These are phyloP conservation scores for Taphrina betulina DNA, from an alignment of 1,139 yeast species.

Conservation along the genomic window DNA sequence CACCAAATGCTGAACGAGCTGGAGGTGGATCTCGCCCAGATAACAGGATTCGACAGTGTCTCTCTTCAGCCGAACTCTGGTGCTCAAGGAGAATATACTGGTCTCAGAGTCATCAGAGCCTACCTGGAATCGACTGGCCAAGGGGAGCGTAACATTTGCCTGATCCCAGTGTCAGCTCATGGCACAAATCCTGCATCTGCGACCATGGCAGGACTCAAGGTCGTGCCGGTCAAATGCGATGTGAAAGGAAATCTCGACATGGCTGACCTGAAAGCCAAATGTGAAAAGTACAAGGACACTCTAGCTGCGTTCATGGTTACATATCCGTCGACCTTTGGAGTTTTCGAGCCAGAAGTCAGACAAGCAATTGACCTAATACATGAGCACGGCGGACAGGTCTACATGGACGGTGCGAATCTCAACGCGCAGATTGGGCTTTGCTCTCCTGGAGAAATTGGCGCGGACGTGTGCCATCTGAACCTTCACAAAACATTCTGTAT, in stretches of 20 bases:
- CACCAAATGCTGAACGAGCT: slow-evolving; percentile 69
- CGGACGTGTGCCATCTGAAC: slow-evolving; percentile 97
- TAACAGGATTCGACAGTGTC: slow-evolving; percentile 92
- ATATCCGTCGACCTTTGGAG: slow-evolving; percentile 94
- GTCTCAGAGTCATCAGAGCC: slow-evolving; percentile 78
- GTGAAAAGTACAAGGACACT: slow-evolving; percentile 63
- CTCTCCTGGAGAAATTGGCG: slow-evolving; percentile 95
- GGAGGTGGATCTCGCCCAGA: slow-evolving; percentile 80
- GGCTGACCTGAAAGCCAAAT: slow-evolving; percentile 69
- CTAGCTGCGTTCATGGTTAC: slow-evolving; percentile 94
- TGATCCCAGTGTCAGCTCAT: slow-evolving; percentile 95
- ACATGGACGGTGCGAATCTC: slow-evolving; percentile 98
- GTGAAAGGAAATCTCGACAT: slow-evolving; percentile 82
- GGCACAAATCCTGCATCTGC: slow-evolving; percentile 99
- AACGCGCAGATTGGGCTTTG: slow-evolving; percentile 98
- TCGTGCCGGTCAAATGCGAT: slow-evolving; percentile 85
- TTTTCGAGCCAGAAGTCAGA: slow-evolving; percentile 88
- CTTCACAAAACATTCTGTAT: slow-evolving; percentile 96
- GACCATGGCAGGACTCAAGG: slow-evolving; percentile 93
- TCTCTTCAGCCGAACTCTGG: slow-evolving; percentile 97
- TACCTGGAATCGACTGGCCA: slow-evolving; percentile 75
- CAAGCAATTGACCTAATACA: slow-evolving; percentile 83
- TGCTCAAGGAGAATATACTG: slow-evolving; percentile 97
- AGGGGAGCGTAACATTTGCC: slow-evolving; percentile 73
- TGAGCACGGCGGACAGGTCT: slow-evolving; percentile 86